Evolutionary conservation across 1,139 yeast genomes (phyloP), one percentile per base, ranked within the genome.

Genomic region (Spathaspora sp.): DNA sequence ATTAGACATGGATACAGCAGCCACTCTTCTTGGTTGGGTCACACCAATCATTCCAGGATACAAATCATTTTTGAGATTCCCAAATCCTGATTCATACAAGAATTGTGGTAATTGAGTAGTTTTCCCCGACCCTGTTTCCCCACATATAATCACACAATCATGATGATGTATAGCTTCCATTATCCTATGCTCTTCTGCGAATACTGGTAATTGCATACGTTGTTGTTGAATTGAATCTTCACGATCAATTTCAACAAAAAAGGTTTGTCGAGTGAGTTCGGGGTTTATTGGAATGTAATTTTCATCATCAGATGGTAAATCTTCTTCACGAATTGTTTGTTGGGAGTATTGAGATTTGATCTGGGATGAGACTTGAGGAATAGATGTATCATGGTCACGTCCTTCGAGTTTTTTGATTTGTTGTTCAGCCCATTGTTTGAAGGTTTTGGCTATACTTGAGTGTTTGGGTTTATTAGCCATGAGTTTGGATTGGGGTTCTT

Each of bases 21-120:
- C 99, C 48, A 93, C 99, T 69, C 99, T 81, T 72, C 99, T 81
- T 0, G 99, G 99, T 66, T 93, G 99, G 0, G 99, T 93, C 24
- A 95, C 76, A 47, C 97, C 99, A 58, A 93, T 89, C 87, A 91
- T 84, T 1, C 97, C 98, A 0, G 96, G 93, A 29, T 81, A 82
- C 25, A 59, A 49, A 9, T 80, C 83, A 20, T 89, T 81, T 1
- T 75, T 75, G 4, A 72, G 62, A 47, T 74, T 72, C 11, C 96
- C 97, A 63, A 84, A 90, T 1, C 97, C 97, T 0, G 96, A 83
- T 65, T 91, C 98, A 59, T 82, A 87, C 43, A 91, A 65, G 59
- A 84, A 83, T 60, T 84, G 89, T 4, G 90, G 88, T 24, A 85
- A 85, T 65, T 86, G 90, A 0, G 93, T 84, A 6, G 91, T 82